Evolutionary conservation across 2,329 filamentous ascomycete genomes (phyloP), one percentile per base, ranked within the genome.

Genomic region (Cladophialophora bantiana): DNA sequence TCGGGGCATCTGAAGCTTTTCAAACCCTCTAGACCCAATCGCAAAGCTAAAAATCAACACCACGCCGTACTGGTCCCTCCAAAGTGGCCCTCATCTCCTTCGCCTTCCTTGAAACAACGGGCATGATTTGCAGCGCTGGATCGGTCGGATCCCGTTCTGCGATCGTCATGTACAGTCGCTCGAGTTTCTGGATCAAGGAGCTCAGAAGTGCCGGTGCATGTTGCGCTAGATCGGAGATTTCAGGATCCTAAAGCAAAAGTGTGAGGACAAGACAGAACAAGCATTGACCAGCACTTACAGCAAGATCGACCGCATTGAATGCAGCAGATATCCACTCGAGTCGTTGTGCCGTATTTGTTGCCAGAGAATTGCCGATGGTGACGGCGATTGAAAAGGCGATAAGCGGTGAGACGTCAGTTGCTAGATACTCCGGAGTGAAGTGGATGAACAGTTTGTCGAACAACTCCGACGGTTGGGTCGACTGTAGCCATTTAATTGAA

Each of bases 391-490:
- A 88, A 50, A 90, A 81, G 31, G 83, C 80, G 40, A 89, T 82
- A 48, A 90, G 82, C 1, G 86, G 83, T 35, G 85, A 83, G 18
- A 89, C 81, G 45, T 81, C 78, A 18, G 78, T 78, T 10, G 70
- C 62, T 31, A 89, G 78, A 75, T 87, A 89, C 7, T 78, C 76
- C 0, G 87, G 86, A 67, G 85, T 84, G 71, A 85, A 81, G 62
- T 81, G 83, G 26, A 86, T 81, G 73, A 90, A 89, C 59, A 89
- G 80, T 34, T 83, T 81, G 75, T 89, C 86, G 73, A 89, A 90
- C n/a, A 90, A 79, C 54, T 85, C 83, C 15, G 81, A 80, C 70
- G 88, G 85, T 63, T 84, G 83, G 36, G 78, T 75, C 5, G 87
- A 89, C 78, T 88, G 86, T 56, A 90, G 80, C 88, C 88, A 90